Evolutionary conservation across 2,329 filamentous ascomycete species (phyloP), one percentile per base, ranked within the genome.

Genomic region (Apiospora aurea): DNA sequence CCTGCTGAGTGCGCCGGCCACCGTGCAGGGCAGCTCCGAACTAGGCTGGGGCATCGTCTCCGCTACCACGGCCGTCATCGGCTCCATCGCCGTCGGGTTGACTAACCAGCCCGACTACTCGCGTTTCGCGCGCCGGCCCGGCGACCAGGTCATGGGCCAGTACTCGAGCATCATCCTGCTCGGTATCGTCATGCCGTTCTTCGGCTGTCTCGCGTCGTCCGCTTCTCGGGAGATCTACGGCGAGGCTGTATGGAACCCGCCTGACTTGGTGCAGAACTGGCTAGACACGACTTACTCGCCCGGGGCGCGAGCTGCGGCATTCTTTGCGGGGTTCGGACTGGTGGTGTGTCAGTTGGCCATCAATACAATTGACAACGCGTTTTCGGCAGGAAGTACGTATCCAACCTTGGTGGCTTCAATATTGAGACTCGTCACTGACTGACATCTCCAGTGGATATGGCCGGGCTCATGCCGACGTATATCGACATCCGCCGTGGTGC

Each of bases 1-100:
- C 41, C n/a, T 68, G 7, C 41, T 68, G 14, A 46, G 41, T 10
- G 41, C n/a, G n/a, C 41, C 24, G 6, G 41, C 66, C 3, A 46
- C n/a, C n/a, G 41, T 47, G 13, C 41, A 44, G 24, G 44, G 41
- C 14, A 70, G 68, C 13, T 46, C 43, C 73, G 87, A 87, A 0
- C 86, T 97, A 3, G 94, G 86, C 1, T 98, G 95, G 95, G 89
- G 91, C 34, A 91, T 97, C 72, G 88, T 98, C 72, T 92, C 91
- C 73, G 94, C 70, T 43, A 41, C 47, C 6, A 84, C 82, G 14
- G 81, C 81, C 0, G 80, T 82, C 6, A 82, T 98, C 75, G 93
- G 94, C 77, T 97, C 97, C 84, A 97, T 97, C 79, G 93, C 94
- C 0, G 94, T 95, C 0, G 87, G 97, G 38, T 96, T 97, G 75